Evolutionary conservation across 768 basidiomycete species (phyloP).

Genomic region (Lactarius deliciosus): DNA sequence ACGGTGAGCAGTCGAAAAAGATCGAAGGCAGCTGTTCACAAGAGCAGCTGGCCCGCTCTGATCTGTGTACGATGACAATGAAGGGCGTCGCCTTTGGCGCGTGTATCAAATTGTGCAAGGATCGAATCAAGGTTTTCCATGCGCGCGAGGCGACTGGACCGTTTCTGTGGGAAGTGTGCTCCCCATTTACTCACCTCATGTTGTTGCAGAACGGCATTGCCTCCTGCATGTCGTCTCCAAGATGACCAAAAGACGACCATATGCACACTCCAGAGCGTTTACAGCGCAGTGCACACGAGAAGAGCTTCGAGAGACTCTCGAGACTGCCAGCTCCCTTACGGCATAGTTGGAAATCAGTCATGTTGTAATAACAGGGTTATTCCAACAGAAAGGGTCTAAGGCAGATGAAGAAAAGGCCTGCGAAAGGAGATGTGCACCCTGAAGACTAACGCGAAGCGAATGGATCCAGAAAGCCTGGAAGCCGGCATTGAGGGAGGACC

Average conservation of each 20-base stretch:
- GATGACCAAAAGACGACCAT: slow-evolving; percentile 46
- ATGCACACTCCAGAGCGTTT: not conserved
- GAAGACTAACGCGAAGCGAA: not conserved
- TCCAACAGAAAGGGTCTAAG: slow-evolving; percentile 39
- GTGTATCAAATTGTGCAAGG: slow-evolving; percentile 48
- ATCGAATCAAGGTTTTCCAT: slow-evolving; percentile 39
- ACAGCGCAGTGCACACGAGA: not conserved
- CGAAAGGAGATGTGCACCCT: not conserved
- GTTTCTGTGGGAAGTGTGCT: slow-evolving; percentile 53
- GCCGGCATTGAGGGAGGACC: not conserved
- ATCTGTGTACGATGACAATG: not conserved
- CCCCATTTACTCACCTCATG: slow-evolving; percentile 50
- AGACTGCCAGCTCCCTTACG: slow-evolving; percentile 24
- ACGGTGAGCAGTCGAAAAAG: not conserved
- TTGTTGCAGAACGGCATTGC: slow-evolving; percentile 46
- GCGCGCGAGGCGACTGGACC: slow-evolving; percentile 47
- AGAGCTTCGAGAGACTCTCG: slow-evolving; percentile 43
- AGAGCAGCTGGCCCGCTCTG: slow-evolving; percentile 23
- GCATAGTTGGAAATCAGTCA: not conserved
- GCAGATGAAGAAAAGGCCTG: slow-evolving; percentile 6
- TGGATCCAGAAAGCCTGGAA: not conserved
- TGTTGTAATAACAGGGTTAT: not conserved
- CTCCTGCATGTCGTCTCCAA: slow-evolving; percentile 55
- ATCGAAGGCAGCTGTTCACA: too few relatives aligned
- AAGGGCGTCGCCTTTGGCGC: slow-evolving; percentile 37